Base-by-base conservation (phyloP, 495 filamentous ascomycete species). In the Talaromyces proteolyticus region DNA sequence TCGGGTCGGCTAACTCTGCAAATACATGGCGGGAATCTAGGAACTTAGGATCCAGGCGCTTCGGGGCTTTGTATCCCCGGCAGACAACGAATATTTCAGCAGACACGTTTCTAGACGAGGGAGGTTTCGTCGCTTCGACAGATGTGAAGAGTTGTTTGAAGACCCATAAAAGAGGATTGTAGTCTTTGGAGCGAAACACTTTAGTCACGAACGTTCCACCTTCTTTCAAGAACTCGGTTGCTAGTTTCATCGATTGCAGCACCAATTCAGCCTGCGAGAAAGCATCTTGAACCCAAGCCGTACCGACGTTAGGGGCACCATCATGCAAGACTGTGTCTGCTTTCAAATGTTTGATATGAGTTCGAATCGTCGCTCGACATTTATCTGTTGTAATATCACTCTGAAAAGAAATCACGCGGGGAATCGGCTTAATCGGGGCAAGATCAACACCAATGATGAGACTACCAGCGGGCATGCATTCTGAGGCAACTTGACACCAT, bases 11-110 rank as follows among this genome's bases (percentile, higher is more conserved):
- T n/a, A 96, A 73, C 67, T 99, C 93, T 39, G 94, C 92, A 63
- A 99, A 99, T 17, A 96, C 94, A 45, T 89, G 81, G 34, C 84
- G 81, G 6, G 93, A 81, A 63, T 98, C 93, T 43, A 98, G 78
- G 60, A 98, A 92, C 51, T 87, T 87, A 3, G 94, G 90, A 62
- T 98, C 93, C 50, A 98, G 80, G 44, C 80, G 79, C 65, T 95
- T 96, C 0, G 93, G 94, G 1, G 93, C 93, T 72, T 89, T 93
- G 76, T 81, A 97, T 3, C 91, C 92, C 47, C 84, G 84, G 65
- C 93, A 97, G 18, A 97, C 92, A 54, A 96, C 93, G 75, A 96
- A 97, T 44, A 96, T 97, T 75, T 97, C 92, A 49, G 92, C 92
- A 20, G 90, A 95, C 21, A 97, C 93, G 54, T 91, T 96, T 69